Percentiles rank a stretch among this genome's conserved stretches.
These are phyloP conservation scores for Davidsoniella eucalypti DNA, from an alignment of 2,329 filamentous ascomycete species.

Conservation along the genomic window DNA sequence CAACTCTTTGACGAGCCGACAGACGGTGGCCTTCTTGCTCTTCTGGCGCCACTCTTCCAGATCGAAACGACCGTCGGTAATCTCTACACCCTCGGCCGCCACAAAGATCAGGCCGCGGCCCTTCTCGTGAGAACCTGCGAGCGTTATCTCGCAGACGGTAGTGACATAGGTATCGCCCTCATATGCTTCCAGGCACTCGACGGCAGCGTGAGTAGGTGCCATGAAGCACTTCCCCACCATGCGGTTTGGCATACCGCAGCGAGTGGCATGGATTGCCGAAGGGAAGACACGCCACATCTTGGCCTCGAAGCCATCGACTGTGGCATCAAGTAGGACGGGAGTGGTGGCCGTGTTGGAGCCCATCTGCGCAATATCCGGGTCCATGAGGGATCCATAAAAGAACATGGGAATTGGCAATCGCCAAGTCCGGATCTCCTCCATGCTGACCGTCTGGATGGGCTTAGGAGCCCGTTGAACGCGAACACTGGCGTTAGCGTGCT, in stretches of 20 bases:
- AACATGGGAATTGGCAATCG: slow-evolving; percentile 5
- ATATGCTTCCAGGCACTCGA: slow-evolving; percentile 2
- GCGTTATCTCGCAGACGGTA: slow-evolving; percentile 4
- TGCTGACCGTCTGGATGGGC: not conserved
- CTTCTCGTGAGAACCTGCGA: not conserved
- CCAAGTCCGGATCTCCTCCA: not conserved
- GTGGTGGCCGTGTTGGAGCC: not conserved
- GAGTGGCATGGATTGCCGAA: not conserved
- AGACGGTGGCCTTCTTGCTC: slow-evolving; percentile 7
- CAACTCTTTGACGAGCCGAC: slow-evolving; percentile 2
- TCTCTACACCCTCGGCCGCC: slow-evolving; percentile 2
- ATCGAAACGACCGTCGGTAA: slow-evolving; percentile 2
- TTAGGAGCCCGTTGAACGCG: not conserved
- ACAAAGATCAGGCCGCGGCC: slow-evolving; percentile 4
- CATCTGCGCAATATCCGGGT: slow-evolving; percentile 11
- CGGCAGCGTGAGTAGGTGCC: not conserved
- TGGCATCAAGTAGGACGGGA: not conserved
- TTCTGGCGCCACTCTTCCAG: slow-evolving; percentile 6
- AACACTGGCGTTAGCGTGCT: not conserved
- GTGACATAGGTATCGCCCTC: slow-evolving; percentile 8
- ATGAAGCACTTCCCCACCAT: slow-evolving; percentile 1
- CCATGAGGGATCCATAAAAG: slow-evolving; percentile 9
- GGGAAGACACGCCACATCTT: slow-evolving; percentile 12
- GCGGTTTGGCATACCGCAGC: not conserved
- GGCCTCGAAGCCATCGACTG: slow-evolving; percentile 3